Conservation (phyloP, 2,329 filamentous ascomycete species). For the Sporothrix globosa region DNA sequence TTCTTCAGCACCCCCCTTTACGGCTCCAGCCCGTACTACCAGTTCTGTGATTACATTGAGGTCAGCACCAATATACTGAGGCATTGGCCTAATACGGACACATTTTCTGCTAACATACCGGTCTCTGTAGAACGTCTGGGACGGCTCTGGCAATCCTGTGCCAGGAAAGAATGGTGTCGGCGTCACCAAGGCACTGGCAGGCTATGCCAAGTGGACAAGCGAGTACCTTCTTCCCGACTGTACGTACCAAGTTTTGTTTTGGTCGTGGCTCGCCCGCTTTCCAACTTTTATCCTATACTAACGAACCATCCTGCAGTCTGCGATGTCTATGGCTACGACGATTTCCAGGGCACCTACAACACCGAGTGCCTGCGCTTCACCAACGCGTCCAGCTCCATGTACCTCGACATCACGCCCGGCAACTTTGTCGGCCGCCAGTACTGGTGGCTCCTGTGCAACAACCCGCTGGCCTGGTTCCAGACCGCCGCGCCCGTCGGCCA, state of each 20-base stretch:
- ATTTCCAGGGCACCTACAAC: constrained; percentile 45
- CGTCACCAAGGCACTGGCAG: constrained; percentile 53
- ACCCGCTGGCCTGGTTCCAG: constrained; percentile 49
- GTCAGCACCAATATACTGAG: constrained; percentile 5
- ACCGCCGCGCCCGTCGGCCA: constrained; percentile 50
- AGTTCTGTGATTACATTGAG: constrained; percentile 56
- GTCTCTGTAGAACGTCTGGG: constrained; percentile 43
- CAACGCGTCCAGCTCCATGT: constrained; percentile 50
- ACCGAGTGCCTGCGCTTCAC: constrained; percentile 51
- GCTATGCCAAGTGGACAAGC: constrained; percentile 56
- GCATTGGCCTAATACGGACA: too few species aligned
- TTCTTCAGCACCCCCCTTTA: constrained; percentile 46
- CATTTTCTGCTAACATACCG: too few species aligned
- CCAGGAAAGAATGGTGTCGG: constrained; percentile 58
- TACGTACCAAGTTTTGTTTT: not conserved
- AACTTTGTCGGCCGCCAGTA: constrained; percentile 57
- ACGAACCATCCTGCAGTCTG: constrained; percentile 41
- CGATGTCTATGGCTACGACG: constrained; percentile 46
- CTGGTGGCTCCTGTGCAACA: constrained; percentile 61
- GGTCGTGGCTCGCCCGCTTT: too few species aligned
- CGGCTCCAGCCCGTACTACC: constrained; percentile 47
- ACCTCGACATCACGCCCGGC: constrained; percentile 43
- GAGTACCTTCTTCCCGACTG: constrained; percentile 48
- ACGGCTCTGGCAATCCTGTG: constrained; percentile 46
- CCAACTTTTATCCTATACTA: too few species aligned